A percentile compares a stretch with the other conserved stretches of the same genome.
These are phyloP conservation scores for Rhizopus sp. DNA, from an alignment of 371 early-diverging fungal species.

Conservation along the genomic window DNA sequence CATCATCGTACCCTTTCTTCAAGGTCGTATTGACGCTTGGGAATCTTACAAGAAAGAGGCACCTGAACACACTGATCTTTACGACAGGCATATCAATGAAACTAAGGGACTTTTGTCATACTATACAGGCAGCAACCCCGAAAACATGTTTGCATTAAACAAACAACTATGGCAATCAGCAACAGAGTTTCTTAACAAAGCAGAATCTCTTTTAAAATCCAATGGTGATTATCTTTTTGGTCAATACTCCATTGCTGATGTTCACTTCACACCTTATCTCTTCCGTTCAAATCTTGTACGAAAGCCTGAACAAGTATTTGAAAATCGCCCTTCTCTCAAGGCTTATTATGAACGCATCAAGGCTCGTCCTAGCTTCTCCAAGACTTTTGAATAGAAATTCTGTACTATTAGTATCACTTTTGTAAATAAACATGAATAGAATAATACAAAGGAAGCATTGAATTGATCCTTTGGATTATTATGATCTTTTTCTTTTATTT, in stretches of 20 bases:
- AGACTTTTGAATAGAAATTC: conserved; percentile 19
- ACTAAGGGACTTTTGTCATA: conserved; percentile 19
- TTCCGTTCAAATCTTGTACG: conserved; percentile 24
- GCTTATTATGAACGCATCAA: conserved; percentile 35
- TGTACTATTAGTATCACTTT: no score
- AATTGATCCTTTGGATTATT: no score
- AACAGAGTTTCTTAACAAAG: conserved; percentile 30
- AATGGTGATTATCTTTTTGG: conserved; percentile 32
- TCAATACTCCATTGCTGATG: conserved; percentile 33
- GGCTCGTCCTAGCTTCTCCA: conserved; percentile 33
- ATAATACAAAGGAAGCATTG: no score
- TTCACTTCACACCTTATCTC: conserved; percentile 37
- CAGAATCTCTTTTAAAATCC: conserved; percentile 19
- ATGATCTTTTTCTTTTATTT: no score
- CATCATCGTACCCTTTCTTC: conserved; percentile 26
- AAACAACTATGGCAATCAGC: conserved; percentile 26
- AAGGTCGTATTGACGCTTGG: conserved; percentile 35
- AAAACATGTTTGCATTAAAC: conserved; percentile 25
- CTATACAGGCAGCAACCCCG: conserved; percentile 22
- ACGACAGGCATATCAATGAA: conserved; percentile 21
- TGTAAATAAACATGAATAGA: no score
- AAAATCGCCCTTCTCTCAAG: conserved; percentile 27
- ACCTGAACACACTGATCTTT: conserved; percentile 26
- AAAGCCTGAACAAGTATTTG: conserved; percentile 32
- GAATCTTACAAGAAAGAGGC: conserved; percentile 22